A percentile compares a stretch with the other conserved stretches of the same genome.
phyloP scores from a whole-genome alignment of 352 stramenopile species.

The Globisporangium okanoganense region DNA sequence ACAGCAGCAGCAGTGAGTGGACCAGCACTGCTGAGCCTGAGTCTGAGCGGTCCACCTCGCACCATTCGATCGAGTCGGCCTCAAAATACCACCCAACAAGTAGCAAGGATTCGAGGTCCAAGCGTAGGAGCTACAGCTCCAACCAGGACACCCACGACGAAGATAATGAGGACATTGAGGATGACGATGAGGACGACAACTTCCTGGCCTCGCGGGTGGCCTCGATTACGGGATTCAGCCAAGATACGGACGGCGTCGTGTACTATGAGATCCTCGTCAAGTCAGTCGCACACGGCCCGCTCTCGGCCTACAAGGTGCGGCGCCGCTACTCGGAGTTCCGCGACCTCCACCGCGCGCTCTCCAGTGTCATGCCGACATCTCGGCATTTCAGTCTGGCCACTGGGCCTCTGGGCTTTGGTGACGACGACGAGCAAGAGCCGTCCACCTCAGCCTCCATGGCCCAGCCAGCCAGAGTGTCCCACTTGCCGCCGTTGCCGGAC shows the following conservation, averaged over 20 bases:
- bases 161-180: slow-evolving; percentile 15
- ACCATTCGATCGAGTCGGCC: slow-evolving; percentile 10
- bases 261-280: slow-evolving; percentile 81
- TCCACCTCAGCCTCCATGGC: neutral
- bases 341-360: slow-evolving; percentile 46
- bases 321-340: slow-evolving; percentile 75
- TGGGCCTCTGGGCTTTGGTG: neutral
- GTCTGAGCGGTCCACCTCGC: slow-evolving; percentile 8
- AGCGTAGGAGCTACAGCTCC: slow-evolving; percentile 19
- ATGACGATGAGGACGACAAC: slow-evolving; percentile 55
- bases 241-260: slow-evolving; percentile 65
- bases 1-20: neutral
- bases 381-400: slow-evolving; percentile 4
- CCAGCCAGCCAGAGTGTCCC: neutral
- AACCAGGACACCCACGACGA: slow-evolving; percentile 3
- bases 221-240: slow-evolving; percentile 68
- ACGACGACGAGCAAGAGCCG: slow-evolving; percentile 6
- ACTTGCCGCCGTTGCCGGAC: slow-evolving; percentile 55
- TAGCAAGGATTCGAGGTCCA: slow-evolving; percentile 20
- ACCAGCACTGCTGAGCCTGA: slow-evolving; percentile 9
- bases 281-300: slow-evolving; percentile 51
- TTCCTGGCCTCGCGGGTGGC: slow-evolving; percentile 68
- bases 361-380: slow-evolving; percentile 47
- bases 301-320: slow-evolving; percentile 76
- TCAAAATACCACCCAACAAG: slow-evolving; percentile 7